A percentile compares a stretch with the other conserved stretches of the same genome.
Conservation (phyloP, 2,329 filamentous ascomycete species). For the Penicillium hesseltinei region DNA sequence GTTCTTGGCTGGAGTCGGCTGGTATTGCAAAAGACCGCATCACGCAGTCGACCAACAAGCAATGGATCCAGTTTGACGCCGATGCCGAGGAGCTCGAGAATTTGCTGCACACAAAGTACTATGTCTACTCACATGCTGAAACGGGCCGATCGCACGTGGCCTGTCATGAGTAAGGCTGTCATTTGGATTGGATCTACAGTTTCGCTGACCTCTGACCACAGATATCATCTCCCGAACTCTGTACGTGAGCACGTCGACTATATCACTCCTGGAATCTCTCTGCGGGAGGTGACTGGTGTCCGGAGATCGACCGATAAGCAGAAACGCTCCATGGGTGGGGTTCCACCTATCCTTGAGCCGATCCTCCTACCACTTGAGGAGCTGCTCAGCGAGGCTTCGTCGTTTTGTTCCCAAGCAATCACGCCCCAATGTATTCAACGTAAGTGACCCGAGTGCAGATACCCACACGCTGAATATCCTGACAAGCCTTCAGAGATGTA, state of each 20-base stretch:
- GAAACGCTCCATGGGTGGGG: constrained; percentile 25
- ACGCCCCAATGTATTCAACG: constrained; percentile 44
- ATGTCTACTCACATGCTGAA: constrained; percentile 36
- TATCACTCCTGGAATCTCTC: constrained; percentile 35
- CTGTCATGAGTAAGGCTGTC: constrained; percentile 38
- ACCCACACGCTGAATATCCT: neutral
- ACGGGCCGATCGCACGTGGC: constrained; percentile 37
- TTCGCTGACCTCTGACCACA: constrained; percentile 8
- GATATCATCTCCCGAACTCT: constrained; percentile 31
- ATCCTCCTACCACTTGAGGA: constrained; percentile 24
- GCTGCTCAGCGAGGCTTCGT: constrained; percentile 17
- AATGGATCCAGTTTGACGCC: constrained; percentile 45
- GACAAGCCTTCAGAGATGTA: constrained; percentile 37
- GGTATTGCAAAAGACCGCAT: constrained; percentile 28
- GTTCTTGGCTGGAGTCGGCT: constrained; percentile 28
- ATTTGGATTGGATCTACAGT: constrained; percentile 1
- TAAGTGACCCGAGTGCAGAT: constrained; percentile 14
- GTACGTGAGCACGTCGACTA: constrained; percentile 34
- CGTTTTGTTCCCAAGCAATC: constrained; percentile 33
- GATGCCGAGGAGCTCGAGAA: constrained; percentile 38
- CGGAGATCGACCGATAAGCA: constrained; percentile 5
- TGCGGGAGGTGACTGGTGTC: constrained; percentile 29
- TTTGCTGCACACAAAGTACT: constrained; percentile 42
- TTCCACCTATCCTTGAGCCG: constrained; percentile 27
- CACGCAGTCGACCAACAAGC: constrained; percentile 31